Conservation (phyloP, 495 filamentous ascomycete genomes). For the Hypoxylon subgilvum region DNA sequence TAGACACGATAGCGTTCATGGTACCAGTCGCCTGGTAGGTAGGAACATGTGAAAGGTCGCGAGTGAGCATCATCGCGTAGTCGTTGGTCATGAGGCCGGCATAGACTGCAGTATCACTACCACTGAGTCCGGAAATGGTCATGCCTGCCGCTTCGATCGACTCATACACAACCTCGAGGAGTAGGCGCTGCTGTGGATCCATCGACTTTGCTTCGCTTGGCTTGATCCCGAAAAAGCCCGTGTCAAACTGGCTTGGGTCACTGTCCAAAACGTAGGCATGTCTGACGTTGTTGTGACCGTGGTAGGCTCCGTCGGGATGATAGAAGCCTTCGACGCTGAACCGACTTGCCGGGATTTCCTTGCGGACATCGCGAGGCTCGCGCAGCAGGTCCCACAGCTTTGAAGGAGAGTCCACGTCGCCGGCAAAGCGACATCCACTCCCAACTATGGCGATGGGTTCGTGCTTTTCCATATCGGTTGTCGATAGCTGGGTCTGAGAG, state of each 20-base stretch:
- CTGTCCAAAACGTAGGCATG: slow-evolving; percentile 50
- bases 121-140: slow-evolving; percentile 1
- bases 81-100: slow-evolving; percentile 47
- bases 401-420: slow-evolving; percentile 51
- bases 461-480: too few species aligned
- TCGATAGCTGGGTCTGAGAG: too few species aligned
- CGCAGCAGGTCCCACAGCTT: slow-evolving; percentile 63
- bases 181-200: slow-evolving; percentile 46
- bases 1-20: slow-evolving; percentile 49
- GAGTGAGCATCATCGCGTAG: slow-evolving; percentile 45
- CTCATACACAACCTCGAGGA: slow-evolving; percentile 52
- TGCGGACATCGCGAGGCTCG: slow-evolving; percentile 51
- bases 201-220: slow-evolving; percentile 39
- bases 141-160: slow-evolving; percentile 53
- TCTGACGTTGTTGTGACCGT: slow-evolving; percentile 34
- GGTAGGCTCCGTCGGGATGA: slow-evolving; percentile 55
- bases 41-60: slow-evolving; percentile 40
- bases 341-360: slow-evolving; percentile 64
- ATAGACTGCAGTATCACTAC: slow-evolving; percentile 47
- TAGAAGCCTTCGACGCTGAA: slow-evolving; percentile 68
- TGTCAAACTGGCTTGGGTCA: slow-evolving; percentile 48
- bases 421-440: slow-evolving; percentile 64
- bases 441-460: slow-evolving; percentile 62
- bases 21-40: slow-evolving; percentile 42
- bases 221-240: slow-evolving; percentile 48